These are phyloP conservation scores for Marasmius fiardii DNA, from an alignment of 1,284 basidiomycete genomes.

Conservation along the genomic window DNA sequence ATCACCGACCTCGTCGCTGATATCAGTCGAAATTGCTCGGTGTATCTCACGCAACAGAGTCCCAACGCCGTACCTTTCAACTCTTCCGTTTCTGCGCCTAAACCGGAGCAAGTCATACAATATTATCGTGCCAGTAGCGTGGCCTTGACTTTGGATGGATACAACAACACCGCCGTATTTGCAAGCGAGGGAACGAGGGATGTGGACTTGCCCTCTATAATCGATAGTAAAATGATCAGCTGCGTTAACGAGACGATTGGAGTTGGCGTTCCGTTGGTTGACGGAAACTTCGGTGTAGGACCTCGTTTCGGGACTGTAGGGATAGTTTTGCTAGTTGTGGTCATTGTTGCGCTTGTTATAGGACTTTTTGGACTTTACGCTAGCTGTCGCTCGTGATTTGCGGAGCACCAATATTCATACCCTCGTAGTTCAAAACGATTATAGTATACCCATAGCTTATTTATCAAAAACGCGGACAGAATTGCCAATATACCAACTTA, in stretches of 20 bases:
- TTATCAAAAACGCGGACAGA: too few species aligned
- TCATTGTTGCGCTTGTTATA: neutral
- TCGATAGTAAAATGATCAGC: neutral
- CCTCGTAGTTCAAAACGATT: too few species aligned
- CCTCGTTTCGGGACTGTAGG: neutral
- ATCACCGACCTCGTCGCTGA: slow-evolving; percentile 44
- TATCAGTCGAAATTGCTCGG: slow-evolving; percentile 44
- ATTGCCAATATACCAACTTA: too few species aligned
- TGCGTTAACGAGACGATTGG: slow-evolving; percentile 1
- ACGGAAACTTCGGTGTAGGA: neutral
- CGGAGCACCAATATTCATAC: neutral
- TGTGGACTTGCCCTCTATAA: neutral
- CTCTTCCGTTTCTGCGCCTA: slow-evolving; percentile 25
- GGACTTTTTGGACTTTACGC: too few species aligned
- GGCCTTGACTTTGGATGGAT: slow-evolving; percentile 54
- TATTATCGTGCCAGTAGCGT: slow-evolving; percentile 58
- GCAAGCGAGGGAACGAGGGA: neutral
- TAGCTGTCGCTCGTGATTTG: too few species aligned
- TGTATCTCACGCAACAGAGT: neutral
- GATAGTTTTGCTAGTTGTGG: neutral
- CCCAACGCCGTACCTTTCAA: neutral
- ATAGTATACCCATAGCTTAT: too few species aligned
- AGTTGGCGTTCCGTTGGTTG: neutral
- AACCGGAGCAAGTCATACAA: slow-evolving; percentile 51
- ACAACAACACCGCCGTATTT: slow-evolving; percentile 55